Evolutionary conservation across 129 eudicot species (phyloP).

Genomic region (Kitagawia praeruptora): DNA sequence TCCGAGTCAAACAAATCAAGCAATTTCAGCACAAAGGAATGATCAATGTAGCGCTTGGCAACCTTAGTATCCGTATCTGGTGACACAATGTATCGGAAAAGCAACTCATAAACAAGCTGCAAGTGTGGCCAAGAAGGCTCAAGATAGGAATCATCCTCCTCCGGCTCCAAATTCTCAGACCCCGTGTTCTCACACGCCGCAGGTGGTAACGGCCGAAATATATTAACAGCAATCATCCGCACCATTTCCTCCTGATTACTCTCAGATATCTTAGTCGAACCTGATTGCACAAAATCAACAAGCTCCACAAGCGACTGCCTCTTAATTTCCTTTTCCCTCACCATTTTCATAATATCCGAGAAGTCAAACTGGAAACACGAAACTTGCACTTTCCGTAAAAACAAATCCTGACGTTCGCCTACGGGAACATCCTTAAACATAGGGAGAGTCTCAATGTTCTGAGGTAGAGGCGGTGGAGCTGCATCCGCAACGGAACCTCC

Average conservation of each 20-base stretch:
- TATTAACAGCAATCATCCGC: slow-evolving; percentile 40
- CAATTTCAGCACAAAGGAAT: slow-evolving; percentile 40
- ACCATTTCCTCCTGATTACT: slow-evolving; percentile 44
- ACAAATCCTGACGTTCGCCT: slow-evolving; percentile 31
- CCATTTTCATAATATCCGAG: slow-evolving; percentile 32
- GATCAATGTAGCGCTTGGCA: slow-evolving; percentile 50
- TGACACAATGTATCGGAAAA: slow-evolving; percentile 40
- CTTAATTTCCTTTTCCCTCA: slow-evolving; percentile 50
- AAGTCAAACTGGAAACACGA: slow-evolving; percentile 45
- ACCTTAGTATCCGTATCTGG: slow-evolving; percentile 39
- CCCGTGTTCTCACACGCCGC: slow-evolving; percentile 36
- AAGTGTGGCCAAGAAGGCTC: slow-evolving; percentile 64
- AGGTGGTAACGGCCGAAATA: slow-evolving; percentile 45
- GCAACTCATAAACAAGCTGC: slow-evolving; percentile 46
- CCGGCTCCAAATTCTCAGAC: slow-evolving; percentile 31
- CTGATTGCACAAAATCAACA: slow-evolving; percentile 39
- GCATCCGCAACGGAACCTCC: slow-evolving; percentile 8
- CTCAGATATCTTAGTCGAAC: slow-evolving; percentile 33
- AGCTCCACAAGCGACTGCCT: slow-evolving; percentile 39
- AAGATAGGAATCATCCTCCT: slow-evolving; percentile 43
- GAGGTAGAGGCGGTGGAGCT: slow-evolving; percentile 13
- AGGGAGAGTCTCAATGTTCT: slow-evolving; percentile 34
- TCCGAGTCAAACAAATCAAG: slow-evolving; percentile 51
- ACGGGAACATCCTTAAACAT: slow-evolving; percentile 31
- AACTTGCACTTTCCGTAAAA: slow-evolving; percentile 31